phyloP scores from a whole-genome alignment of 108 stramenopile species.

The Skeletonema menzelii region DNA sequence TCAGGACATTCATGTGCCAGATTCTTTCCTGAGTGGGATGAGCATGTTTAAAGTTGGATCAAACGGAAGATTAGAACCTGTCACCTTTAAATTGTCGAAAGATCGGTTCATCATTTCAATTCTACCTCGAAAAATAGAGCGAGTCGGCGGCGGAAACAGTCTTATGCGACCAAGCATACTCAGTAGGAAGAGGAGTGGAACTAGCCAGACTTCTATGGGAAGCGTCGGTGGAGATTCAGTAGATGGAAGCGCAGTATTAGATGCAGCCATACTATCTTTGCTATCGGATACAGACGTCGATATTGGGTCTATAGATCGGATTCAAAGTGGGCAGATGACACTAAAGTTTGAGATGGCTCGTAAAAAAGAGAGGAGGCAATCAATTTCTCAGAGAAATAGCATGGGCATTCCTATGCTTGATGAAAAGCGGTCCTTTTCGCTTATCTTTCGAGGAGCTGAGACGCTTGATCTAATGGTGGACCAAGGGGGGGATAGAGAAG shows the following conservation, averaged over 20 bases:
- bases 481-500: constrained; percentile 54
- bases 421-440: constrained; percentile 67
- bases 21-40: constrained; percentile 55
- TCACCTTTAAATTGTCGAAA: constrained; percentile 45
- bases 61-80: constrained; percentile 65
- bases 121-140: constrained; percentile 33
- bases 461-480: constrained; percentile 80
- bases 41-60: constrained; percentile 57
- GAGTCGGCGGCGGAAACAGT: constrained; percentile 10
- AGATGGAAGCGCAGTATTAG: constrained; percentile 12
- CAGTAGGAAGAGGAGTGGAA: constrained; percentile 13
- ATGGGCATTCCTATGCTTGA: constrained; percentile 47
- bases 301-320: constrained; percentile 79
- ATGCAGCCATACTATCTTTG: constrained; percentile 7
- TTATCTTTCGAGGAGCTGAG: constrained; percentile 78
- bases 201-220: constrained; percentile 12
- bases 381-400: constrained; percentile 19
- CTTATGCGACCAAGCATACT: constrained; percentile 34
- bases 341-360: constrained; percentile 59
- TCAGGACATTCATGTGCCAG: constrained; percentile 52
- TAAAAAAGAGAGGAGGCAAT: constrained; percentile 46
- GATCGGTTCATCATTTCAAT: constrained; percentile 81
- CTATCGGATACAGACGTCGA: constrained; percentile 46
- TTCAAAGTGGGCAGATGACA: constrained; percentile 77
- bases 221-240: constrained; percentile 21